Evolutionary conservation across 2,329 filamentous ascomycete genomes (phyloP), one percentile per base, ranked within the genome.

Genomic region (Diaporthe sp.): DNA sequence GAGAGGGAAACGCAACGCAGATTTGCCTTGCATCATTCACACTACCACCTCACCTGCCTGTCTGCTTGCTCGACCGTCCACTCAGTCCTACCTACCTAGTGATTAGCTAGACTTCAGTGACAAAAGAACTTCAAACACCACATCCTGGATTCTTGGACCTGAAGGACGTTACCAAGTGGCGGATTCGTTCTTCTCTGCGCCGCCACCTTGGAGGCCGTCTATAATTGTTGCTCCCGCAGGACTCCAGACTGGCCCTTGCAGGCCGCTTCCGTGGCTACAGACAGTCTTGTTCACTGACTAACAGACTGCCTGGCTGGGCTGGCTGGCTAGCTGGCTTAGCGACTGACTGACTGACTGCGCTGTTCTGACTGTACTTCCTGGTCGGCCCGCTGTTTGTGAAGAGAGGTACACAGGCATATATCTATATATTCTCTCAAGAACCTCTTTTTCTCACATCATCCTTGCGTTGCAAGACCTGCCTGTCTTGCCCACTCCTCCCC

Each of bases 371-470:
- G 28, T 47, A 19, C 42, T 50, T 45, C 45, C 61, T 67, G 42
- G 40, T 10, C 28, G 61, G 28, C 42, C 60, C 42, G 60, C 60
- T 35, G 19, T 12, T 66, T 25, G 40, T 10, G 38, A n/a, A n/a
- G n/a, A 45, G 58, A 19, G 33, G 22, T 57, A 45, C 47, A 55
- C 25, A 64, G 57, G 45, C 45, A 45, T 54, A 25, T 33, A 47
- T 71, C 4, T 28, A 64, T 64, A 30, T 45, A 47, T 55, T 30
- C 38, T 60, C 47, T 30, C 40, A n/a, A 42, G 60, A 35, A 33
- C 57, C 58, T 72, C 60, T 58, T 58, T 58, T 71, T 47, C 72
- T 67, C 58, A 60, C 33, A 45, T 54, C 42, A 67, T 68, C 74
- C 58, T 61, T 38, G 58, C 60, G 28, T 40, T 61, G 38, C 70